Evolutionary conservation across 306 rosid genomes (phyloP), one percentile per base, ranked within the genome.

Genomic region (Vicia sativa): DNA sequence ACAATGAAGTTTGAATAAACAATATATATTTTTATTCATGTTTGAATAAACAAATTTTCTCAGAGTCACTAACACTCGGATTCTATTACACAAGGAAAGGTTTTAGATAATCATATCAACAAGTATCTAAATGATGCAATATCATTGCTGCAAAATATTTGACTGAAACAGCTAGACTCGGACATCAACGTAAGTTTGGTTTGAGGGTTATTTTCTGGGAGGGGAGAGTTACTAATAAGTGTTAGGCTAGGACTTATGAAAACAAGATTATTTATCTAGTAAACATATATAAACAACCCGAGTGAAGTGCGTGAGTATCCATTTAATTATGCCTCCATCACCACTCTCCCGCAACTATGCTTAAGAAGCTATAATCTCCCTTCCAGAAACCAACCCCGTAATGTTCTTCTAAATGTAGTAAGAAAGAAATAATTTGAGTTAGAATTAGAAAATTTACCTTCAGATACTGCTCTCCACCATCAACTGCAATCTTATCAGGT

Each of bases 401-500:
- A 67, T 18, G 25, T 46, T 26, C 15, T 71, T 37, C 28, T 68
- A 41, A 31, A 8, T 5, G 10, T 38, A 9, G 35, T 37, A 37
- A 67, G 31, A 52, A 41, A 39, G 42, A 54, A 52, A 61, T 31
- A 44, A 9, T 15, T 15, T 5, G 6, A 23, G 70, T 11, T 44
- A 42, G 64, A 53, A 59, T 18, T 66, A 60, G 69, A 60, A 62
- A 71, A 37, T 42, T 81, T 71, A 90, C 99, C 99, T 90, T 95
- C 54, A 95, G 86, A 79, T 82, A 85, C 71, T 88, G 96, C 78
- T 95, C 97, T 26, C 97, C 97, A 23, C 97, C 99, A 70, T 90
- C 95, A 67, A 87, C 96, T 46, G 97, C 99, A 74, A 95, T 95
- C 86, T 88, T 95, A 77, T 95, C 99, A 64, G 99, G 99, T 80